These are phyloP conservation scores for Cetraspora pellucida DNA, from an alignment of 192 early-diverging fungal genomes.

Conservation along the genomic window DNA sequence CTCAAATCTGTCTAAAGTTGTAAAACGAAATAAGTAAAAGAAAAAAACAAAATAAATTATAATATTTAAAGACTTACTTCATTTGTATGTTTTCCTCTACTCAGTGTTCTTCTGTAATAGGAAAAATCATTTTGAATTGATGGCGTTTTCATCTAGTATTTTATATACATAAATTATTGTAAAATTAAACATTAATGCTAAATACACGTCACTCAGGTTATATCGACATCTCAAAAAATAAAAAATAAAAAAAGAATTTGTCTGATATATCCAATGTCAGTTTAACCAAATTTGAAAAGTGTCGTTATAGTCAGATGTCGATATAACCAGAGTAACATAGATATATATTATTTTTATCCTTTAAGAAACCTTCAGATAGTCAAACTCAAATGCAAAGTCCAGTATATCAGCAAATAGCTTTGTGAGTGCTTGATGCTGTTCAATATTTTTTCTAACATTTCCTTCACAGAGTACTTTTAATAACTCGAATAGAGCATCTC, in stretches of 20 bases:
- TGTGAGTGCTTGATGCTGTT: slow-evolving; percentile 77
- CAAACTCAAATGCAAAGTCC: slow-evolving; percentile 89
- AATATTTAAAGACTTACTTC: slow-evolving; percentile 43
- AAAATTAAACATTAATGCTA: no score
- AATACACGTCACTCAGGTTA: no score
- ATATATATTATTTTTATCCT: neutral
- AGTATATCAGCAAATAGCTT: slow-evolving; percentile 82
- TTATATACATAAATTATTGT: slow-evolving; percentile 44
- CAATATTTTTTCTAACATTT: slow-evolving; percentile 66
- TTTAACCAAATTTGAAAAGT: no score
- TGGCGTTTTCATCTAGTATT: slow-evolving; percentile 68
- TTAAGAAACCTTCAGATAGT: slow-evolving; percentile 78
- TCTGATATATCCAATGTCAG: no score
- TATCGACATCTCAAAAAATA: no score
- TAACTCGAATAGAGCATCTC: slow-evolving; percentile 62
- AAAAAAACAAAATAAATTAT: neutral
- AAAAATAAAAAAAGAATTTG: no score
- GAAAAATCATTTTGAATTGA: slow-evolving; percentile 97
- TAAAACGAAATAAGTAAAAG: neutral
- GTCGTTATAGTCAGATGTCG: no score
- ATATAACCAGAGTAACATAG: no score
- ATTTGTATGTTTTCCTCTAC: slow-evolving; percentile 70
- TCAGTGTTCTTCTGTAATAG: slow-evolving; percentile 90
- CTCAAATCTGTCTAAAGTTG: slow-evolving; percentile 49
- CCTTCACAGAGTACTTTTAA: slow-evolving; percentile 69